Percentiles rank a stretch among this genome's conserved stretches.
These are phyloP conservation scores for Pythium myriotylum DNA, from an alignment of 352 stramenopile species.

Conservation along the genomic window DNA sequence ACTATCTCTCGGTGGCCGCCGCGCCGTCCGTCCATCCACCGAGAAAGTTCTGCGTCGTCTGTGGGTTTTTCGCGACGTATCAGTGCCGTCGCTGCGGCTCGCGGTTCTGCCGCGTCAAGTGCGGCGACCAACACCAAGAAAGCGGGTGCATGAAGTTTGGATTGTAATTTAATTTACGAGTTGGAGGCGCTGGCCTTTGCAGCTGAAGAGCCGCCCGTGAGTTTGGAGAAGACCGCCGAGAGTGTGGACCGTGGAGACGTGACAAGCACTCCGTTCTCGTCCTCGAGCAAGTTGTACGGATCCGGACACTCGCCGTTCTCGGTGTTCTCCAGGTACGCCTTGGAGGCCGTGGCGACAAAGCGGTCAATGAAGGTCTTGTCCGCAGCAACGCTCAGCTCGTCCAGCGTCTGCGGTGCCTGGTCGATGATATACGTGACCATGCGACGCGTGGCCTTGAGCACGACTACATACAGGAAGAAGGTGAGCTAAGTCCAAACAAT, in stretches of 20 bases:
- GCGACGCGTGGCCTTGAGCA: constrained; percentile 72
- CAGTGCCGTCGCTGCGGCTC: constrained; percentile 79
- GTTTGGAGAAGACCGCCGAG: constrained; percentile 11
- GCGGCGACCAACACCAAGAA: constrained; percentile 88
- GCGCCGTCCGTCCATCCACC: constrained; percentile 60
- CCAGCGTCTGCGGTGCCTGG: constrained; percentile 51
- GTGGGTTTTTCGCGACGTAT: constrained; percentile 81
- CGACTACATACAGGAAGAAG: constrained; percentile 40
- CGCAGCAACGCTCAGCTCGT: constrained; percentile 51
- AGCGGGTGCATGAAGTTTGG: constrained; percentile 91
- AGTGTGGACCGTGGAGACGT: constrained; percentile 28
- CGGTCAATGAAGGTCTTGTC: constrained; percentile 72
- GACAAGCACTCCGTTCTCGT: constrained; percentile 53
- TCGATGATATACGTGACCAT: constrained; percentile 62
- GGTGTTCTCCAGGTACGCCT: constrained; percentile 55
- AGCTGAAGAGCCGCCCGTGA: constrained; percentile 6
- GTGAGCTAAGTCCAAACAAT: background rate
- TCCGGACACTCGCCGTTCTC: constrained; percentile 79
- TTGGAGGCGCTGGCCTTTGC: background rate
- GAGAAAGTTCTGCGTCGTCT: constrained; percentile 86
- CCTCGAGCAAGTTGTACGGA: constrained; percentile 60
- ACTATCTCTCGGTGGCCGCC: constrained; percentile 74
- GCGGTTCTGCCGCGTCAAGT: constrained; percentile 80
- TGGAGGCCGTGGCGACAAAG: constrained; percentile 60
- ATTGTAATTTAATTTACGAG: constrained; percentile 33